Evolutionary conservation across 2,329 filamentous ascomycete species (phyloP).

Genomic region (Fusarium pseudograminearum): DNA sequence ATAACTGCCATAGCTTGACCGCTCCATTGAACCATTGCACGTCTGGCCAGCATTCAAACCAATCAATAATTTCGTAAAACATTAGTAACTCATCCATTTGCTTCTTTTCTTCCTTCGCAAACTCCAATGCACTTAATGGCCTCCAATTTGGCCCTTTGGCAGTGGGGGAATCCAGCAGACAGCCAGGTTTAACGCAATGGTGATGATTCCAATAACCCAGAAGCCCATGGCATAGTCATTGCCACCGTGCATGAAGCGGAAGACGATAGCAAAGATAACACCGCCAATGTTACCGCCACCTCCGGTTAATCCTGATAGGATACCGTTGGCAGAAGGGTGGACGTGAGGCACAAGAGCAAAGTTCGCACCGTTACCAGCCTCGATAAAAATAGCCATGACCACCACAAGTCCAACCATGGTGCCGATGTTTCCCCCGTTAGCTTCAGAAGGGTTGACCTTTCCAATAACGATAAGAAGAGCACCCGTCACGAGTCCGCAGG

Average conservation of each 20-base stretch:
- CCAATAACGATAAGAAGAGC: slow-evolving; percentile 72
- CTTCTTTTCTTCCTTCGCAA: neutral
- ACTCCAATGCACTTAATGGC: slow-evolving; percentile 35
- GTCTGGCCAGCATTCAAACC: slow-evolving; percentile 4
- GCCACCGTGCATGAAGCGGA: slow-evolving; percentile 75
- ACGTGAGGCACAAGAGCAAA: slow-evolving; percentile 90
- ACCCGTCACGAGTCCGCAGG: slow-evolving; percentile 71
- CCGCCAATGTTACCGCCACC: slow-evolving; percentile 87
- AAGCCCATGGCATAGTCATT: slow-evolving; percentile 75
- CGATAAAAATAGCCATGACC: slow-evolving; percentile 83
- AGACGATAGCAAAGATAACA: slow-evolving; percentile 84
- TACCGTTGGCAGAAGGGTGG: slow-evolving; percentile 83
- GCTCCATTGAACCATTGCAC: slow-evolving; percentile 21
- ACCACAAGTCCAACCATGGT: slow-evolving; percentile 83
- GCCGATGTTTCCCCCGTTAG: slow-evolving; percentile 54
- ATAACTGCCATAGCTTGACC: neutral
- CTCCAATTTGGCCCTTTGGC: slow-evolving; percentile 60
- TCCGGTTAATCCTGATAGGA: slow-evolving; percentile 81
- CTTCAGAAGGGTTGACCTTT: slow-evolving; percentile 69
- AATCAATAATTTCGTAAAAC: slow-evolving; percentile 8
- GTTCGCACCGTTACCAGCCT: slow-evolving; percentile 87
- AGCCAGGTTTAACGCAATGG: slow-evolving; percentile 75
- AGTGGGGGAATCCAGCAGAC: slow-evolving; percentile 69
- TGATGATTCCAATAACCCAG: slow-evolving; percentile 85
- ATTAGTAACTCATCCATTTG: neutral